Base-by-base conservation (phyloP, 2,329 filamentous ascomycete genomes). In the Apiospora marii region DNA sequence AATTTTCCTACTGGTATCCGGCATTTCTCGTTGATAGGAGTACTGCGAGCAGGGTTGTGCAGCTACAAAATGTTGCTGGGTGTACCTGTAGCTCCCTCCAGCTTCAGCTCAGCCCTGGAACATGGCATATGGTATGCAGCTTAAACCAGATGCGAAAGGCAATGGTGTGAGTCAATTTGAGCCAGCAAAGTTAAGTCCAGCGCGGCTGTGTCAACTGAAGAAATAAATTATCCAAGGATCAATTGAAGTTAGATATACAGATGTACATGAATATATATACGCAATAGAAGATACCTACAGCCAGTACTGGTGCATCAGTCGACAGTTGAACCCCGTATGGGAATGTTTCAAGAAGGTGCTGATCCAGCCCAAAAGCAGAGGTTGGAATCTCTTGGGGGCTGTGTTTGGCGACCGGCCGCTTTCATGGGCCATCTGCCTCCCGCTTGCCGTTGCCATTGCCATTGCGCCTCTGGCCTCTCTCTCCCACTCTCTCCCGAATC, bases 361-460 rank as follows among this genome's bases (percentile, higher is more conserved):
- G 27, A 58, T 58, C 51, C 51, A 34, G 51, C 27, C 51, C 14
- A 14, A 58, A 58, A 58, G 14, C 27, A 58, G 27, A 58, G 51
- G 51, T 27, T 34, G 51, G 51, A 53, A 53, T 53, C 51, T 34
- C 51, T 34, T 58, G 51, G 51, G 24, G 51, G 51, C 53, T 37
- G 53, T 61, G 53, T 61, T 53, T 53, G 13, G 27, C 53, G 53
- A 34, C 16, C 53, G 30, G 7, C 27, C 14, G 51, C 30, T 61
- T 37, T 37, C 53, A 58, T 19, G 34, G 27, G 27, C 16, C 6
- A 22, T 34, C 10, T 30, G 27, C 48, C 10, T 51, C 37, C 37
- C 27, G 49, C 49, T 48, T 48, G 19, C 46, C 46, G 27, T 49
- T 8, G 48, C 48, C 48, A 49, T 12, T 30, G 51, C 51, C 51